Evolutionary conservation across 495 filamentous ascomycete genomes (phyloP), one percentile per base, ranked within the genome.

Genomic region (Jackrogersella minutella): DNA sequence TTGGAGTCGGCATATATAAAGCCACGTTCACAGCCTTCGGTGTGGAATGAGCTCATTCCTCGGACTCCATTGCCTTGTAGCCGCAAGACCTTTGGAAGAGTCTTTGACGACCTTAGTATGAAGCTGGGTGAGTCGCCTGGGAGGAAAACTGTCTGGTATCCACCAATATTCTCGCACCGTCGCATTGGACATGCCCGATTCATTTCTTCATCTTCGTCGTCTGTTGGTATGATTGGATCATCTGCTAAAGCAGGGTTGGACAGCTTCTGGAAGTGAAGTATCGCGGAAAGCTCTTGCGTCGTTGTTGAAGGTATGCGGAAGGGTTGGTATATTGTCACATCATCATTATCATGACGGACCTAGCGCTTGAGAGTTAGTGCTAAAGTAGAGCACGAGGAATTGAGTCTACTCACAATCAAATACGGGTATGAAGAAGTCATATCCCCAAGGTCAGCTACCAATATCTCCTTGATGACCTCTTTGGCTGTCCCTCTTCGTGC

Each of bases 391-490:
- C 26, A 34, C 31, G 10, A 13, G 34, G 13, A 17, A 26, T 46
- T 19, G 14, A 19, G 36, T 10, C 11, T 30, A 73, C 86, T 72
- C 80, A 94, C 90, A 72, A 98, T 87, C 33, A 99, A 80, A 74
- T 95, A 91, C 17, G 95, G 92, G 10, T 84, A 86, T 62, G 82
- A 88, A 28, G 81, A 79, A 17, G 81, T 85, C 7, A 81, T 71
- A 75, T 97, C 92, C 9, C 95, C 95, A 39, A 99, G 82, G 58
- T 97, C 89, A 41, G 93, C 87, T 4, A 97, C 82, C 24, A 97
- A 66, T 24, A 94, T 83, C 72, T 98, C 93, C 16, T 85, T 85
- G 4, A 98, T 70, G 1, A 77, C 79, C 69, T 93, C 93, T 65
- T 87, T 88, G 7, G 84, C 82, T 31, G 85, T 86, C n/a, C 86